Conservation (phyloP, 345 rosid species). For the Acer campestre region DNA sequence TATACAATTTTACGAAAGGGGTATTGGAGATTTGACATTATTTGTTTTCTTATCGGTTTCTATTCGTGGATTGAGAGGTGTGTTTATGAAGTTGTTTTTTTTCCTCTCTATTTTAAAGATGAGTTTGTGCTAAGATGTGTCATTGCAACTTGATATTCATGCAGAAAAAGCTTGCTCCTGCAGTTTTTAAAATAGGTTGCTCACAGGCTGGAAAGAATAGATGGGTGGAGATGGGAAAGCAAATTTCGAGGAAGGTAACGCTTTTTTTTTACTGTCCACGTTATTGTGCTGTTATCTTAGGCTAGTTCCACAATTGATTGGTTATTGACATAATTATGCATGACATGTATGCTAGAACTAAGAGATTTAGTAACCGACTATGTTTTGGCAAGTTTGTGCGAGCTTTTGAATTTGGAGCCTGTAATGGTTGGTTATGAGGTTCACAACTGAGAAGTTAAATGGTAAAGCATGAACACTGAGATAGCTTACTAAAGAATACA, state of each 20-base stretch:
- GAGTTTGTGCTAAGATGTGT: conserved; percentile 5
- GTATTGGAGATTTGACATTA: neutral
- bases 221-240: conserved; percentile 93
- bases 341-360: neutral
- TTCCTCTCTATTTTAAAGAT: neutral
- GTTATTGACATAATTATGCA: neutral
- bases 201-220: conserved; percentile 79
- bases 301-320: neutral
- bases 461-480: neutral
- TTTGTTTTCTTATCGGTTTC: neutral
- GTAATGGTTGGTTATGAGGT: neutral
- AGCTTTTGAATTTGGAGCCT: neutral
- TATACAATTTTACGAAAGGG: neutral
- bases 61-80: neutral
- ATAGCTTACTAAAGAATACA: no score
- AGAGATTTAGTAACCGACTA: neutral
- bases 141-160: conserved; percentile 14
- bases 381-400: neutral
- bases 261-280: neutral
- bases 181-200: conserved; percentile 72
- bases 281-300: neutral
- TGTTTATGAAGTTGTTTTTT: neutral
- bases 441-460: neutral
- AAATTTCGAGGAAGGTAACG: conserved; percentile 83
- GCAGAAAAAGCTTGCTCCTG: conserved; percentile 72